Percentiles rank a stretch among this genome's conserved stretches.
Conservation (phyloP, 768 basidiomycete genomes). For the Agrocybe chaxingu region DNA sequence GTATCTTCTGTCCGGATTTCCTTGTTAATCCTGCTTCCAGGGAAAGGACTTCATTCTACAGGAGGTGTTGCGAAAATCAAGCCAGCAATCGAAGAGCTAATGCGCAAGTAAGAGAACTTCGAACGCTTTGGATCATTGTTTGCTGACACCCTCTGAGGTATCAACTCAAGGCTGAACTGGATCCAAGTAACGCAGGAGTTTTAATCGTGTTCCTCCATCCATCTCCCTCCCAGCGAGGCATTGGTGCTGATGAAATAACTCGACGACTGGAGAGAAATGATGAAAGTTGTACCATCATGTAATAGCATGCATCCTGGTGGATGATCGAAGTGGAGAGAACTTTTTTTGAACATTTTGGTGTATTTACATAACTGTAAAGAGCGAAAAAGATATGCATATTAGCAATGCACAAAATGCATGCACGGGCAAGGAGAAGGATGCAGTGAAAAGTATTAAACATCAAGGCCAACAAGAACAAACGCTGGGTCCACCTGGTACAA, state of each 20-base stretch:
- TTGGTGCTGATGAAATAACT: constrained; percentile 57
- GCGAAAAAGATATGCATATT: neutral
- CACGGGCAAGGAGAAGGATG: neutral
- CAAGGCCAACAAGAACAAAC: constrained; percentile 83
- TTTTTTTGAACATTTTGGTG: neutral
- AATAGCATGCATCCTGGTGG: constrained; percentile 9
- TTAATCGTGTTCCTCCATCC: constrained; percentile 69
- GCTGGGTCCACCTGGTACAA: constrained; percentile 72
- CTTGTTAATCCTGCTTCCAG: constrained; percentile 27
- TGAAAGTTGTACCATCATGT: constrained; percentile 72
- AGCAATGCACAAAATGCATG: no score
- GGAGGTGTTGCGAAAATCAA: constrained; percentile 81
- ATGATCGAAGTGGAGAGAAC: neutral
- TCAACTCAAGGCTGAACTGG: constrained; percentile 66
- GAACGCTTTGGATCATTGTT: neutral
- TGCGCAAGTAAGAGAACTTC: constrained; percentile 59
- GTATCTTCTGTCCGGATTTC: neutral
- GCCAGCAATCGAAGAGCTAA: constrained; percentile 86
- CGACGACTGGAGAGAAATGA: constrained; percentile 49
- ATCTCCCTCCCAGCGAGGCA: constrained; percentile 30
- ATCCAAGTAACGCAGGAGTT: constrained; percentile 81
- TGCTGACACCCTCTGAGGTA: constrained; percentile 42
- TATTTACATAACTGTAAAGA: neutral
- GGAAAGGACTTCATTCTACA: constrained; percentile 84
- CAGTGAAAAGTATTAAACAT: constrained; percentile 45